Conservation (phyloP, 345 rosid species). For the Syzygium grande region DNA sequence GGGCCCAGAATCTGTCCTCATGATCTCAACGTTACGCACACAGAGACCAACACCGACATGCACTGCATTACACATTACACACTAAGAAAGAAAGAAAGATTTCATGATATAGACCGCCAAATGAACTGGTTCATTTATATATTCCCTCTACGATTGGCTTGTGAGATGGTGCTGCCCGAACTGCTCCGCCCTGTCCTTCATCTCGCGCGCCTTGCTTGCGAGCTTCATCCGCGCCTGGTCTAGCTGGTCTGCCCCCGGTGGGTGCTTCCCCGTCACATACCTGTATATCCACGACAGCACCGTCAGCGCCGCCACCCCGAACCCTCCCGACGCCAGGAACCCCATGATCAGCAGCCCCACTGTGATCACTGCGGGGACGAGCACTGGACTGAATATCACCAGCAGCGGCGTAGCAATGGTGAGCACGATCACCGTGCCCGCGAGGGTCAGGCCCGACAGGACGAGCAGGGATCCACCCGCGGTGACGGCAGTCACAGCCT, state of each 20-base stretch:
- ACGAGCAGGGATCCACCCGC: conserved; percentile 75
- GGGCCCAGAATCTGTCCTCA: not conserved
- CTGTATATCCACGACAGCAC: conserved; percentile 89
- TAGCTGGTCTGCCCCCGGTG: conserved; percentile 53
- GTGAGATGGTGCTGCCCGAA: conserved; percentile 35
- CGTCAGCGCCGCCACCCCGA: conserved; percentile 63
- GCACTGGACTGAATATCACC: conserved; percentile 83
- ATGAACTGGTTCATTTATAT: not conserved
- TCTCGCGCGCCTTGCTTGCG: conserved; percentile 58
- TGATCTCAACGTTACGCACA: not conserved
- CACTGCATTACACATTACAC: not conserved
- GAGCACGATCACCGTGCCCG: conserved; percentile 68
- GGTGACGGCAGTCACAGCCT: conserved; percentile 70
- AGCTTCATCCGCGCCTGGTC: conserved; percentile 64
- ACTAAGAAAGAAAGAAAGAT: not conserved
- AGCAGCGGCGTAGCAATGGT: conserved; percentile 73
- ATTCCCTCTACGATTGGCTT: not conserved
- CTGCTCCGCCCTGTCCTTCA: conserved; percentile 67
- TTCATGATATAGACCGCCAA: not conserved
- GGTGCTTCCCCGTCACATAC: conserved; percentile 70
- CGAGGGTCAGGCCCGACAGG: conserved; percentile 62
- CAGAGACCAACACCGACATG: not conserved
- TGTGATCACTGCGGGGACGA: conserved; percentile 64
- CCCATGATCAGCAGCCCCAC: conserved; percentile 43
- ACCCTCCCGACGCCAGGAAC: conserved; percentile 74